A percentile compares a stretch with the other conserved stretches of the same genome.
Evolutionary conservation across 2,329 filamentous ascomycete genomes (phyloP).

Genomic region (Botrytis aclada): DNA sequence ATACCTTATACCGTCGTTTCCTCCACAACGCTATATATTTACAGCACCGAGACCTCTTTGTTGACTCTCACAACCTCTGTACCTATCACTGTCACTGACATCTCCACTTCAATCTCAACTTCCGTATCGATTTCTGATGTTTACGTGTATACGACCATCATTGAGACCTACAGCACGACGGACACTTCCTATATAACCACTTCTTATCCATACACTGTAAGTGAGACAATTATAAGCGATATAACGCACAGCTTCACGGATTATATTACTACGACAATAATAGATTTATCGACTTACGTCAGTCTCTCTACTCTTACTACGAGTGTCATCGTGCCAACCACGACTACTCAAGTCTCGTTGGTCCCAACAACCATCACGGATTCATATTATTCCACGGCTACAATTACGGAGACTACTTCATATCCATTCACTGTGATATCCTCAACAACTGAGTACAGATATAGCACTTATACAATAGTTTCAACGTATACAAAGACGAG

Average conservation of each 20-base stretch:
- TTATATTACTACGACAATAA: neutral
- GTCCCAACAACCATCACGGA: neutral
- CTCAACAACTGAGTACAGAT: constrained; percentile 22
- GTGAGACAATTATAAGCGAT: constrained; percentile 8
- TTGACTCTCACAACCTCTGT: neutral
- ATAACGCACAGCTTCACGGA: constrained; percentile 8
- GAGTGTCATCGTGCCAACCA: constrained; percentile 5
- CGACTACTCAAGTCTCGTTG: neutral
- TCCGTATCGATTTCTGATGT: constrained; percentile 13
- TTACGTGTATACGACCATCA: constrained; percentile 7
- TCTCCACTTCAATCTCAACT: constrained; percentile 4
- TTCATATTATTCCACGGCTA: constrained; percentile 6
- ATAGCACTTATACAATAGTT: constrained; percentile 24
- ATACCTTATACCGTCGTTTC: constrained; percentile 13
- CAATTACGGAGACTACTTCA: constrained; percentile 12
- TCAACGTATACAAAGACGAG: constrained; percentile 13
- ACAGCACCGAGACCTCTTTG: neutral
- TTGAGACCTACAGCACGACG: constrained; percentile 5
- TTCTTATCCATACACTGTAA: constrained; percentile 20
- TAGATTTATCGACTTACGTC: neutral
- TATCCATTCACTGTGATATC: constrained; percentile 16
- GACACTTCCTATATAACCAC: constrained; percentile 11
- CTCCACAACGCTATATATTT: constrained; percentile 2
- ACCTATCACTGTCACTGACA: constrained; percentile 2
- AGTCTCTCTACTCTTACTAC: constrained; percentile 8